Evolutionary conservation across 164 flowering plant species (phyloP), one percentile per base, ranked within the genome.

Genomic region (Nelumbo lutea): DNA sequence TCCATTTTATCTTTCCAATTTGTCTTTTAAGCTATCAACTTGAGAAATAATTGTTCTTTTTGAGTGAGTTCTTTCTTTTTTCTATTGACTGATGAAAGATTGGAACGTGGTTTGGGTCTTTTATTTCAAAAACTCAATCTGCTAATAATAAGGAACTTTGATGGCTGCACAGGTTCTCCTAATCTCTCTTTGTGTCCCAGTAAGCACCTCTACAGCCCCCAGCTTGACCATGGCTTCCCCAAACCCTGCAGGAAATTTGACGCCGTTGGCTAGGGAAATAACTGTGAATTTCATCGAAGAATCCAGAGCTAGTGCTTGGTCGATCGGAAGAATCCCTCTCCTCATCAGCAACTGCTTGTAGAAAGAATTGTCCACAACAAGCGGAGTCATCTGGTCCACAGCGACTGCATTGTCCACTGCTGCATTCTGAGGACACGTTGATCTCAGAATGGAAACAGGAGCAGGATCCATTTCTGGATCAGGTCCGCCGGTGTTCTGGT

Each of bases 401-500:
- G 82, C 84, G 2, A 85, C 74, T 1, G 52, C 0, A 71, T 67
- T 75, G 60, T 68, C 58, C 4, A 0, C 11, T 1, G 62, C 51
- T 4, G 78, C 9, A 10, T 42, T 62, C 14, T 59, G 66, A 3
- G 88, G 83, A 56, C 90, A 83, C 6, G 6, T 48, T 0, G 0
- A 0, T 13, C 62, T 70, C 27, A 86, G 69, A 4, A 0, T 5
- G 8, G 7, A 2, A 3, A 68, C 61, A n/a, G 83, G 75, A 2
- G 9, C 1, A 2, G 66, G 59, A 39, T 79, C 72, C 88, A 89
- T 89, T 68, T 78, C 73, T 2, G 81, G 85, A 62, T 85, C 89
- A 1, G 83, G 74, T 41, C 42, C 67, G 7, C 85, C 80, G 0
- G 83, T 74, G 73, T 75, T 76, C 0, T 72, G 38, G 77, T 79